These are phyloP conservation scores for Ailanthus altissimus DNA, from an alignment of 345 rosid species.

Conservation along the genomic window DNA sequence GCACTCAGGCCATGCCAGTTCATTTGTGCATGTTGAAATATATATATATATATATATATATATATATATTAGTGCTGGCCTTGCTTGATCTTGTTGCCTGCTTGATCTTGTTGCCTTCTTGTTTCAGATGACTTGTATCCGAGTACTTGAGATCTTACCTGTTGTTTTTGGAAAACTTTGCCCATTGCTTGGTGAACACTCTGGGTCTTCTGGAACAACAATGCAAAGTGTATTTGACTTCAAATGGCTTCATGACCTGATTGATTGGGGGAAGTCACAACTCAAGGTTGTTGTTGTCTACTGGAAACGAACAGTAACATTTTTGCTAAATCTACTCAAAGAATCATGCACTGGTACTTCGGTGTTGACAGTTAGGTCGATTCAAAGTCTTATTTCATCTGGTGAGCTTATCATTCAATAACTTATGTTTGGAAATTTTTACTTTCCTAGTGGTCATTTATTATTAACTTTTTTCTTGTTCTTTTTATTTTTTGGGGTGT, in stretches of 20 bases:
- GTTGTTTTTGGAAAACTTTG: conserved; percentile 57
- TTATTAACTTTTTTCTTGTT: conserved; percentile 4
- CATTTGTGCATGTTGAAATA: not conserved
- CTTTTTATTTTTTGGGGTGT: not conserved
- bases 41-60: no score
- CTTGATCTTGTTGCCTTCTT: conserved; percentile 21
- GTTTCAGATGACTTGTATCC: conserved; percentile 91
- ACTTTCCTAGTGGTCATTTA: conserved; percentile 20
- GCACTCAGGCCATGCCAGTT: not conserved
- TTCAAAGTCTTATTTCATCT: conserved; percentile 59
- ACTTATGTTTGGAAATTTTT: conserved; percentile 6
- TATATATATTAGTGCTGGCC: not conserved
- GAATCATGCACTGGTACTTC: conserved; percentile 43
- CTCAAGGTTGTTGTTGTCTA: conserved; percentile 78
- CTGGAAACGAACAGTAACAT: conserved; percentile 75
- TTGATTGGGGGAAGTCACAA: conserved; percentile 91
- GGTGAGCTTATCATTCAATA: conserved; percentile 50
- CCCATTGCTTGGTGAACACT: conserved; percentile 31
- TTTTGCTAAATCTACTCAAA: conserved; percentile 57
- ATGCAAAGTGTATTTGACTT: conserved; percentile 45
- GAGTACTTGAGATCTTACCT: conserved; percentile 88
- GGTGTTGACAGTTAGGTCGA: conserved; percentile 36
- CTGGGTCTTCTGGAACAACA: conserved; percentile 38
- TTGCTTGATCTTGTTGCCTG: conserved; percentile 20
- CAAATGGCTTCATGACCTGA: conserved; percentile 85